Base-by-base conservation (phyloP, 768 basidiomycete species). In the Serpula lacrymans region DNA sequence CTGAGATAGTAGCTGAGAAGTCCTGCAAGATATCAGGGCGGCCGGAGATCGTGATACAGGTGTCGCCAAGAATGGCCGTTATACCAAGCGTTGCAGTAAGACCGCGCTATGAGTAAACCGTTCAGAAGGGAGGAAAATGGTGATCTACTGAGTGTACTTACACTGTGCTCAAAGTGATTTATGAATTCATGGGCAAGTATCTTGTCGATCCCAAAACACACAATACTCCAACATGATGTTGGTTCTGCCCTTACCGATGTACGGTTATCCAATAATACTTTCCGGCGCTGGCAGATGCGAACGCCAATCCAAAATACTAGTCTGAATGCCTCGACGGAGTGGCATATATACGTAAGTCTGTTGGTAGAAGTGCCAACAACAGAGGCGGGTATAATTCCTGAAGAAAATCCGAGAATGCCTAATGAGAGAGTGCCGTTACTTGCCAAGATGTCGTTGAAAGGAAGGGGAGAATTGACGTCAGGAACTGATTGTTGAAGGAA, bases 41-140 rank as follows among this genome's bases (percentile, higher is more conserved):
- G 17, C 80, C 82, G 2, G 81, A 83, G 35, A 82, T 59, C 9
- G 80, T 80, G 39, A 78, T 60, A 40, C 67, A 72, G 9, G 48
- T 57, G 38, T 68, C 62, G 43, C 72, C 70, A 35, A 75, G 62
- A 42, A 78, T 60, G 7, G 77, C 74, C 1, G 79, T 80, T 32
- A 82, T 58, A 51, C 58, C 66, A 51, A 82, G 57, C 12, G 51
- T 39, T 1, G 54, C 52, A 33, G 43, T 32, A 28, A 40, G 51
- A 45, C 41, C 40, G 37, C 45, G 39, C 43, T 51, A 43, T 34
- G 40, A 34, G 22, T 4, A 29, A 21, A 57, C 43, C 3, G 37
- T 22, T 2, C 14, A 14, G 14, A 0, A 13, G 14, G 3, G 38
- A 7, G 27, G 9, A 14, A 1, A 20, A 32, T 12, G 2, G 0